Conservation (phyloP, 164 flowering plant genomes). For the Litsea cubeba region DNA sequence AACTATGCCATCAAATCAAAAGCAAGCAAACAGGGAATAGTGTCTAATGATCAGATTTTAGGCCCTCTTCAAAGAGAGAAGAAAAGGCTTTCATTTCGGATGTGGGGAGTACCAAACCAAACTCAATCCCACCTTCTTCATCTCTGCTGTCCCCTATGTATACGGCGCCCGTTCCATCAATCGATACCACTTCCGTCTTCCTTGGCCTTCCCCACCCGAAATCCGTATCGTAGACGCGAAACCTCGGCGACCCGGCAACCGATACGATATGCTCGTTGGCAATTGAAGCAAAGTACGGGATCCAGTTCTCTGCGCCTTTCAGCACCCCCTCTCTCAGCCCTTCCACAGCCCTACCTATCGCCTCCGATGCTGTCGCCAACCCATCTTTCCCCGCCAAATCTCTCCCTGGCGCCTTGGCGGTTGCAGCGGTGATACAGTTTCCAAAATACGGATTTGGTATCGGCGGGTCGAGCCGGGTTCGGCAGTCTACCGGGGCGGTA, state of each 20-base stretch:
- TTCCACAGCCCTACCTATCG: slow-evolving; percentile 15
- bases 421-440: slow-evolving; percentile 13
- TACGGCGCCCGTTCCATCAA: slow-evolving; percentile 21
- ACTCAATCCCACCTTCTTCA: slow-evolving; percentile 14
- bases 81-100: too few relatives aligned
- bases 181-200: slow-evolving; percentile 28
- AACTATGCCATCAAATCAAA: too few relatives aligned
- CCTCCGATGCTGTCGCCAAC: slow-evolving; percentile 16
- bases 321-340: slow-evolving; percentile 5
- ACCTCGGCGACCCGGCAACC: slow-evolving; percentile 36
- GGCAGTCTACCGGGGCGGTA: slow-evolving; percentile 17
- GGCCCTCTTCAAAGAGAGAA: slow-evolving; percentile 15
- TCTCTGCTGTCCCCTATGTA: slow-evolving; percentile 24
- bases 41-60: background rate
- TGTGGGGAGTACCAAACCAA: slow-evolving; percentile 36
- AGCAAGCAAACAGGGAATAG: too few relatives aligned
- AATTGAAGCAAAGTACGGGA: background rate
- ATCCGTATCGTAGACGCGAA: slow-evolving; percentile 33
- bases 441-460: slow-evolving; percentile 30
- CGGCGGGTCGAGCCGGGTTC: slow-evolving; percentile 23
- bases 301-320: slow-evolving; percentile 9
- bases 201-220: slow-evolving; percentile 45
- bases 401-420: background rate
- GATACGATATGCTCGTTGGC: slow-evolving; percentile 5
- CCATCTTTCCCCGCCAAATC: slow-evolving; percentile 25